These are phyloP conservation scores for Triticum urartu DNA, from an alignment of 176 grass and related monocot species.

Conservation along the genomic window DNA sequence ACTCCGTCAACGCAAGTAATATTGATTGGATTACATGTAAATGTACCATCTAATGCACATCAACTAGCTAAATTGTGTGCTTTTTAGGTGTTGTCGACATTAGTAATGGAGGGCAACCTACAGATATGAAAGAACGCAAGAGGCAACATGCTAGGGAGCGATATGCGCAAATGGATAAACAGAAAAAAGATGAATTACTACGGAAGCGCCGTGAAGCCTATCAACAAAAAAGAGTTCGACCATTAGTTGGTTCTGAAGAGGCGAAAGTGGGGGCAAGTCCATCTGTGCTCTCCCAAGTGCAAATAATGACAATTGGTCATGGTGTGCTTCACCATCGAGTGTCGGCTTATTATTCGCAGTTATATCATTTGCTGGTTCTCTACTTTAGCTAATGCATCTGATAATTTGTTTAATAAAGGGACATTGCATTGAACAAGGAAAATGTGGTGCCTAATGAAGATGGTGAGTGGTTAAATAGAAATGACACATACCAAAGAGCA, in stretches of 20 bases:
- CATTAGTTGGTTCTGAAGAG: background rate
- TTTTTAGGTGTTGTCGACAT: too few relatives aligned
- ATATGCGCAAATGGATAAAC: background rate
- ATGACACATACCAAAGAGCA: too few relatives aligned
- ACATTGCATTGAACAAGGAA: too few relatives aligned
- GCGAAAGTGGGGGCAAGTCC: background rate
- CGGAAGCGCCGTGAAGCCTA: background rate
- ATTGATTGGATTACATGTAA: too few relatives aligned
- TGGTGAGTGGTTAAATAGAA: too few relatives aligned
- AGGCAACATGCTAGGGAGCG: background rate
- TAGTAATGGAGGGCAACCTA: background rate
- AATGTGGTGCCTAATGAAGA: too few relatives aligned
- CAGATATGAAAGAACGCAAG: background rate
- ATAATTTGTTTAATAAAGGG: background rate
- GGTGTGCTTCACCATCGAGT: too few relatives aligned
- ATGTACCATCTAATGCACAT: too few relatives aligned
- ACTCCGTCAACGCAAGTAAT: too few relatives aligned
- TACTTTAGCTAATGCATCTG: background rate
- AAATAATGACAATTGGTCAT: background rate
- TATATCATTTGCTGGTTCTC: background rate
- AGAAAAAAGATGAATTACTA: background rate
- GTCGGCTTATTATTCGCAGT: background rate
- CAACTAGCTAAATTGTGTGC: too few relatives aligned
- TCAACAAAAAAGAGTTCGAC: background rate
- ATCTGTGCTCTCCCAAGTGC: background rate